These are phyloP conservation scores for Clathrospora elynae DNA, from an alignment of 2,329 filamentous ascomycete species.

Conservation along the genomic window DNA sequence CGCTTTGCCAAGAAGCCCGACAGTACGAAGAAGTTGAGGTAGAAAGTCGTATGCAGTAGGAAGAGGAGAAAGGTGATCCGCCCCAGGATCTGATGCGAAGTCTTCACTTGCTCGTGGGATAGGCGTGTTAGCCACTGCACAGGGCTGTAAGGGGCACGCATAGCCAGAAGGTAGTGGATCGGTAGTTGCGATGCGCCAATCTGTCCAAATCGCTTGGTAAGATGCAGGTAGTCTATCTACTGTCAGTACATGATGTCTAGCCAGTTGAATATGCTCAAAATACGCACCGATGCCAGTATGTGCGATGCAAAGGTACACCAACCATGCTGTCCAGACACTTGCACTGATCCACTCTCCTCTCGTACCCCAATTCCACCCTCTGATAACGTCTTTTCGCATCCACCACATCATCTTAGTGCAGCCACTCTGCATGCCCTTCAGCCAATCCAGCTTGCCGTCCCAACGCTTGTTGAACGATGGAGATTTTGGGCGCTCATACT, in stretches of 20 bases:
- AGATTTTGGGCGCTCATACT: conserved; percentile 48
- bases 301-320: conserved; percentile 56
- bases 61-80: conserved; percentile 60
- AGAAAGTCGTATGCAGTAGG: conserved; percentile 59
- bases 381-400: conserved; percentile 52
- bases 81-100: conserved; percentile 63
- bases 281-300: conserved; percentile 60
- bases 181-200: conserved; percentile 64
- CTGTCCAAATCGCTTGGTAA: conserved; percentile 66
- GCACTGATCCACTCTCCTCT: conserved; percentile 58
- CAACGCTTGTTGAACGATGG: conserved; percentile 48
- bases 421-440: conserved; percentile 26
- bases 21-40: conserved; percentile 62
- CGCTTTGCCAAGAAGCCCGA: conserved; percentile 58
- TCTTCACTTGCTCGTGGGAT: conserved; percentile 62
- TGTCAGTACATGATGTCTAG: conserved; percentile 5
- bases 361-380: conserved; percentile 57
- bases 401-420: conserved; percentile 49
- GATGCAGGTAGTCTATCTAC: conserved; percentile 63
- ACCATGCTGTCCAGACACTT: conserved; percentile 58
- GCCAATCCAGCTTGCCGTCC: conserved; percentile 31
- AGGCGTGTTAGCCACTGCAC: conserved; percentile 59
- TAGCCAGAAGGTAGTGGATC: conserved; percentile 62
- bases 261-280: too few relatives aligned
- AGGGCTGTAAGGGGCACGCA: conserved; percentile 57